A percentile compares a stretch with the other conserved stretches of the same genome.
phyloP scores from a whole-genome alignment of 2,329 filamentous ascomycete genomes.

The Endocalyx cinctus region DNA sequence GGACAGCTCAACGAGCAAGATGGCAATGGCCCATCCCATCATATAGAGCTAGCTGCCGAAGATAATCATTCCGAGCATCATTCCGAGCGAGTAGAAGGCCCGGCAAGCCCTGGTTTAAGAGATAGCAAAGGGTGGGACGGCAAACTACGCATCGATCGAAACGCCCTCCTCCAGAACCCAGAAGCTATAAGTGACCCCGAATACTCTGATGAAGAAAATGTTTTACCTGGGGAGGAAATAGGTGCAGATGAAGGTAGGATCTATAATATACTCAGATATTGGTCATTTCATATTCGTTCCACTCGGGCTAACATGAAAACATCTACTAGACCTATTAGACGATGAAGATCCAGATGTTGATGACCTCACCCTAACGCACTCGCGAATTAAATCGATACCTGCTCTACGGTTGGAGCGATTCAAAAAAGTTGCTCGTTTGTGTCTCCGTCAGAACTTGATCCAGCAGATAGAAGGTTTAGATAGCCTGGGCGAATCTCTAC shows the following conservation, averaged over 20 bases:
- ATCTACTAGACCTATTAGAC: slow-evolving; percentile 57
- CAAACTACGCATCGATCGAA: slow-evolving; percentile 71
- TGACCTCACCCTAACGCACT: slow-evolving; percentile 88
- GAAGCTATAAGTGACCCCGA: slow-evolving; percentile 82
- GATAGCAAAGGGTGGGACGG: slow-evolving; percentile 77
- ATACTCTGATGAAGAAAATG: slow-evolving; percentile 70
- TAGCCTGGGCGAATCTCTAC: slow-evolving; percentile 59
- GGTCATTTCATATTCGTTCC: no score
- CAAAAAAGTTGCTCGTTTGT: slow-evolving; percentile 68
- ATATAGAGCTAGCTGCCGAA: slow-evolving; percentile 47
- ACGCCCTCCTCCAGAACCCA: slow-evolving; percentile 66
- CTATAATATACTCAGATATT: no score
- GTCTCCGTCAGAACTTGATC: slow-evolving; percentile 90
- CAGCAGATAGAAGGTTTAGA: slow-evolving; percentile 72
- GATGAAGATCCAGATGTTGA: slow-evolving; percentile 57
- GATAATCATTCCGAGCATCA: slow-evolving; percentile 29
- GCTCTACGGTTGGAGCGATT: slow-evolving; percentile 82
- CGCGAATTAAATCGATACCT: slow-evolving; percentile 72
- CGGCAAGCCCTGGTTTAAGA: slow-evolving; percentile 43
- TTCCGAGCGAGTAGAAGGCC: slow-evolving; percentile 34
- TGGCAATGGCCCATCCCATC: slow-evolving; percentile 35
- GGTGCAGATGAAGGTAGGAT: slow-evolving; percentile 71
- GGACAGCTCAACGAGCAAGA: no score
- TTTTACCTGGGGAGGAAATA: slow-evolving; percentile 69
- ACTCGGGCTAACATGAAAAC: no score